Evolutionary conservation across 225 moss, liverwort and hornwort species (phyloP).

Genomic region (Climacium dendroides): DNA sequence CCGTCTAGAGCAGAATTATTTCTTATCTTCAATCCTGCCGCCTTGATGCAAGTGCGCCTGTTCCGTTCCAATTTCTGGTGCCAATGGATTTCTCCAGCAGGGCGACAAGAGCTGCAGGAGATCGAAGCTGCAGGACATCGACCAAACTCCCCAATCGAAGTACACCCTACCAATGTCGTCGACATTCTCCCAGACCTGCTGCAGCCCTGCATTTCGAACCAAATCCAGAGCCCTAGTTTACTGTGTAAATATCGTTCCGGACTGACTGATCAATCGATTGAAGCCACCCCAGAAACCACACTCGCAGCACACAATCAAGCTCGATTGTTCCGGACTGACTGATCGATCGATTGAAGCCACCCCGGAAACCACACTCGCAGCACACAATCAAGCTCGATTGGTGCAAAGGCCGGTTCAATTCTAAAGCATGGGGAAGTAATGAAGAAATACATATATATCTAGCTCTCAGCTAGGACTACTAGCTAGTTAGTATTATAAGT

Average conservation of each 20-base stretch:
- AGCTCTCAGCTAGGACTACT: not conserved
- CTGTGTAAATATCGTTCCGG: no score
- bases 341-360: no score
- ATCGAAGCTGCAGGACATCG: not conserved
- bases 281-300: not conserved
- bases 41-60: not conserved
- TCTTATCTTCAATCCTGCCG: not conserved
- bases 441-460: not conserved
- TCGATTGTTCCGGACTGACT: no score
- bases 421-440: not conserved
- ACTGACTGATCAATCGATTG: not conserved
- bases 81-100: not conserved
- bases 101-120: not conserved
- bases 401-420: not conserved
- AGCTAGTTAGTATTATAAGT: not conserved
- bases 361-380: no score
- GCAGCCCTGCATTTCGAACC: not conserved
- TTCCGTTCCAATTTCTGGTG: not conserved
- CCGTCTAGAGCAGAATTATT: not conserved
- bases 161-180: not conserved
- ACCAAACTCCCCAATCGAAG: not conserved
- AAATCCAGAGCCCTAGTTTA: not conserved
- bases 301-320: not conserved
- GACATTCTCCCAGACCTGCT: not conserved
- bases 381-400: no score